A percentile compares a stretch with the other conserved stretches of the same genome.
These are phyloP conservation scores for Linum lewisii DNA, from an alignment of 345 rosid genomes.

Conservation along the genomic window DNA sequence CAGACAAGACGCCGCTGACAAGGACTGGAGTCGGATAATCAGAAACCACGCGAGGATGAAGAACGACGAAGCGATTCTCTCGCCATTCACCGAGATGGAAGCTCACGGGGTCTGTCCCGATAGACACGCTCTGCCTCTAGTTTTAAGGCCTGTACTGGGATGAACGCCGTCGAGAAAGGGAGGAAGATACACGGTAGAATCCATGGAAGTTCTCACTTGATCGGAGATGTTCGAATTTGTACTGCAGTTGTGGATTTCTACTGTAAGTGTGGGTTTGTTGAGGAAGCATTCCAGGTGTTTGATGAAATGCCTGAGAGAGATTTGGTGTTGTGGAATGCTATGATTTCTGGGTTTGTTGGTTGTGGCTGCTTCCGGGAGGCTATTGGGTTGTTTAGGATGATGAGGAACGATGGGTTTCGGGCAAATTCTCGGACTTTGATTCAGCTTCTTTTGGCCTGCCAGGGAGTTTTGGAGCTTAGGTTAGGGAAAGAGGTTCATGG, in stretches of 20 bases:
- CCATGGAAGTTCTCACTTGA: slow-evolving; percentile 15
- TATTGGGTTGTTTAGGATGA: slow-evolving; percentile 21
- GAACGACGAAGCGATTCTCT: slow-evolving; percentile 37
- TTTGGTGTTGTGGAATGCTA: slow-evolving; percentile 36
- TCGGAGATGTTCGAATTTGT: slow-evolving; percentile 33
- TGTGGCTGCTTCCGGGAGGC: slow-evolving; percentile 22
- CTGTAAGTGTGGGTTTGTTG: slow-evolving; percentile 23
- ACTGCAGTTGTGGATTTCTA: slow-evolving; percentile 35
- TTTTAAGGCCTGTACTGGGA: slow-evolving; percentile 37
- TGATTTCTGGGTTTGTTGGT: slow-evolving; percentile 28
- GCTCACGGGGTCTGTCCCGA: slow-evolving; percentile 25
- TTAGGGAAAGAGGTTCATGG: slow-evolving; percentile 32
- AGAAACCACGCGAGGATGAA: slow-evolving; percentile 29
- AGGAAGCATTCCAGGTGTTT: slow-evolving; percentile 32
- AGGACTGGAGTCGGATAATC: slow-evolving; percentile 32
- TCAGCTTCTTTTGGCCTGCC: slow-evolving; percentile 25
- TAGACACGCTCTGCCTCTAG: slow-evolving; percentile 28
- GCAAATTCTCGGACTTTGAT: slow-evolving; percentile 33
- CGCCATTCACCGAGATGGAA: slow-evolving; percentile 31
- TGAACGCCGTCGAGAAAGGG: slow-evolving; percentile 30
- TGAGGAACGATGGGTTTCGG: slow-evolving; percentile 23
- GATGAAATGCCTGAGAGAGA: slow-evolving; percentile 33
- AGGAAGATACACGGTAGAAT: slow-evolving; percentile 22
- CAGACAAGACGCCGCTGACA: background rate
- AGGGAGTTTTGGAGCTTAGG: slow-evolving; percentile 19